These are phyloP conservation scores for Calonectria montana DNA, from an alignment of 2,329 filamentous ascomycete species.

Conservation along the genomic window DNA sequence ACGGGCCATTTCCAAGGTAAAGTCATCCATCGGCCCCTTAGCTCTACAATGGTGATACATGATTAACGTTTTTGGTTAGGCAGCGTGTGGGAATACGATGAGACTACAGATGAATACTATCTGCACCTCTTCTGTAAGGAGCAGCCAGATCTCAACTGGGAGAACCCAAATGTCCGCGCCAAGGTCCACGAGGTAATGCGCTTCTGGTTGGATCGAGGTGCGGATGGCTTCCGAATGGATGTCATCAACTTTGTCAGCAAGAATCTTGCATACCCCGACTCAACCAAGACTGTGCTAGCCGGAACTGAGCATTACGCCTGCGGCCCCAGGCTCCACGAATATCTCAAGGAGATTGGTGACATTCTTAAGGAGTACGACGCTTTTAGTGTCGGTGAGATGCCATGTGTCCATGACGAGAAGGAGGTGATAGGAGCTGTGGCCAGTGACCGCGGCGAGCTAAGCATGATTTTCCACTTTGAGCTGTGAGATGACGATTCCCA, in stretches of 20 bases:
- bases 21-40: neutral
- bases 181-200: slow-evolving; percentile 76
- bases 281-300: slow-evolving; percentile 45
- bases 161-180: slow-evolving; percentile 71
- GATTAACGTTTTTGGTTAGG: slow-evolving; percentile 40
- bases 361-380: slow-evolving; percentile 60
- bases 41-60: neutral
- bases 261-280: slow-evolving; percentile 66
- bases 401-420: slow-evolving; percentile 54
- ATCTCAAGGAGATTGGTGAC: slow-evolving; percentile 56
- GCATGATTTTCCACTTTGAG: slow-evolving; percentile 82
- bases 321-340: slow-evolving; percentile 61
- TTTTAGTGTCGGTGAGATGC: slow-evolving; percentile 66
- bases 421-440: slow-evolving; percentile 62
- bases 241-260: slow-evolving; percentile 77
- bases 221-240: slow-evolving; percentile 75
- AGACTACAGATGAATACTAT: slow-evolving; percentile 64
- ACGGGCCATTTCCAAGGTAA: slow-evolving; percentile 53
- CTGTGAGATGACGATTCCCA: slow-evolving; percentile 51
- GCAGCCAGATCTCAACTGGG: slow-evolving; percentile 85
- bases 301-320: slow-evolving; percentile 63
- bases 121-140: slow-evolving; percentile 76
- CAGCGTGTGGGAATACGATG: slow-evolving; percentile 62
- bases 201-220: slow-evolving; percentile 79
- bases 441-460: slow-evolving; percentile 68